Percentiles rank a stretch among this genome's conserved stretches.
Evolutionary conservation across 345 rosid genomes (phyloP).

Genomic region (Moricandia arvensis): DNA sequence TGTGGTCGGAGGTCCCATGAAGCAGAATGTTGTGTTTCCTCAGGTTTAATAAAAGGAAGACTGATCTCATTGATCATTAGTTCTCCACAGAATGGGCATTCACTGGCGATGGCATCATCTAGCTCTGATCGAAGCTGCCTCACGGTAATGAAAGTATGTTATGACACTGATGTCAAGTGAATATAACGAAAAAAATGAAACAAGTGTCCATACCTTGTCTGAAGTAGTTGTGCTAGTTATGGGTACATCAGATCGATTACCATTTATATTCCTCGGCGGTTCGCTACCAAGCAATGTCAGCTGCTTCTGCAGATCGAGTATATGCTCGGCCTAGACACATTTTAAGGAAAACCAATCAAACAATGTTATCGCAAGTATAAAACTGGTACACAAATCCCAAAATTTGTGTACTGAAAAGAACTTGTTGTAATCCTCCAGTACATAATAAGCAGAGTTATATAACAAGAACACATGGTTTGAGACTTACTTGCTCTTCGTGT

Average conservation of each 20-base stretch:
- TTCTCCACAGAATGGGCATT: conserved; percentile 96
- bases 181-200: neutral
- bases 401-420: neutral
- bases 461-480: neutral
- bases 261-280: conserved; percentile 61
- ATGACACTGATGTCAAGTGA: neutral
- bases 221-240: conserved; percentile 58
- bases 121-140: conserved; percentile 84
- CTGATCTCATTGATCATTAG: conserved; percentile 84
- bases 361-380: neutral
- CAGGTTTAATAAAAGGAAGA: conserved; percentile 64
- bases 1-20: conserved; percentile 88
- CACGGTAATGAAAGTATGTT: conserved; percentile 12
- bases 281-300: conserved; percentile 79
- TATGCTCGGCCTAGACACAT: conserved; percentile 66
- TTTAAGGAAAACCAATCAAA: conserved; percentile 2
- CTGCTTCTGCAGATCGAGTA: conserved; percentile 89
- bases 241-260: conserved; percentile 58
- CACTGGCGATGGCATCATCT: conserved; percentile 92
- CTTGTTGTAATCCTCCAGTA: neutral
- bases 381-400: neutral
- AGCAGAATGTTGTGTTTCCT: conserved; percentile 61
- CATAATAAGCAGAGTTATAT: neutral
- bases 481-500: conserved; percentile 35
- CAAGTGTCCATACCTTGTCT: conserved; percentile 59